Evolutionary conservation across 2,329 filamentous ascomycete genomes (phyloP).

Genomic region (Colletotrichum sojae): DNA sequence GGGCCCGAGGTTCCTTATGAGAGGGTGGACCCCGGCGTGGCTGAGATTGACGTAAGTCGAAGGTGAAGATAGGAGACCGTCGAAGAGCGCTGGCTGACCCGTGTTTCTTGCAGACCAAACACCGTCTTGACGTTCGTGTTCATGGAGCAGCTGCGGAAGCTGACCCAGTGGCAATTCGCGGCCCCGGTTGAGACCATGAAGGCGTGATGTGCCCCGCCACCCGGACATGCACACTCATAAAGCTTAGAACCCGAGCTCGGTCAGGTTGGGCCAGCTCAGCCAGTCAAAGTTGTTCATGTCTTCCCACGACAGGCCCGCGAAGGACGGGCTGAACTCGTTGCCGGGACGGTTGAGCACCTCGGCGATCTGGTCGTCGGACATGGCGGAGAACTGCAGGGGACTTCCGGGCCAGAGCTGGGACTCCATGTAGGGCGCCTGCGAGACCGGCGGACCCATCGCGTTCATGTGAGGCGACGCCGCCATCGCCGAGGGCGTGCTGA

Average conservation of each 20-base stretch:
- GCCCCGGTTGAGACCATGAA: constrained; percentile 35
- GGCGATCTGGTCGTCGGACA: constrained; percentile 79
- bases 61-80: constrained; percentile 35
- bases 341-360: constrained; percentile 76
- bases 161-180: constrained; percentile 44
- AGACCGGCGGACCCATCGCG: constrained; percentile 42
- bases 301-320: constrained; percentile 71
- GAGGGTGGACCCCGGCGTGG: constrained; percentile 63
- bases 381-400: constrained; percentile 72
- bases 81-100: constrained; percentile 5
- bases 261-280: constrained; percentile 63
- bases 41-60: constrained; percentile 55
- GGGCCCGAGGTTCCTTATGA: constrained; percentile 59
- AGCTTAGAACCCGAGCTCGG: constrained; percentile 54
- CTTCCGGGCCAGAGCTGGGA: constrained; percentile 62
- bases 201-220: constrained; percentile 5
- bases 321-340: constrained; percentile 69
- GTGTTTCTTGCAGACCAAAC: constrained; percentile 52
- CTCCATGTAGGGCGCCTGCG: constrained; percentile 47
- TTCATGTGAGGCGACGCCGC: constrained; percentile 31
- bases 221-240: constrained; percentile 14
- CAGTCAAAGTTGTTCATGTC: constrained; percentile 72
- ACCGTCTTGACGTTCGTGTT: constrained; percentile 63
- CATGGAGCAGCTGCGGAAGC: constrained; percentile 59
- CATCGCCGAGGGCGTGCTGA: constrained; percentile 24